A percentile compares a stretch with the other conserved stretches of the same genome.
Conservation (phyloP, 805 yeast genomes). For the Cyberlindnera euphorbiiphila region DNA sequence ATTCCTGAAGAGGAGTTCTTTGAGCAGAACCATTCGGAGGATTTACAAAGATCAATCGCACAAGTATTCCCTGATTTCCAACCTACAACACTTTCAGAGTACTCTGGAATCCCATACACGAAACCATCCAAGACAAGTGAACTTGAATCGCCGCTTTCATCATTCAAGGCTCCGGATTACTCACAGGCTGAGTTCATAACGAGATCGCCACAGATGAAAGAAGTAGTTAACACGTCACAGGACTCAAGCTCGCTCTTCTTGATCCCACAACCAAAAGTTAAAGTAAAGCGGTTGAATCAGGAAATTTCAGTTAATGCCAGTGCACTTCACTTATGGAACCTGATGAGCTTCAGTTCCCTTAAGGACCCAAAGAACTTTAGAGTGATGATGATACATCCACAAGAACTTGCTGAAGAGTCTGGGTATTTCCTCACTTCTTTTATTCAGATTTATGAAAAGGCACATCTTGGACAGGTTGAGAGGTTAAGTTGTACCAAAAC, state of each 20-base stretch:
- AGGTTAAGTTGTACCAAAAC: constrained; percentile 29
- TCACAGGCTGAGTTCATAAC: constrained; percentile 8
- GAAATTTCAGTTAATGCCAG: constrained; percentile 43
- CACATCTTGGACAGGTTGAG: constrained; percentile 42
- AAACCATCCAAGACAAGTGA: constrained; percentile 6
- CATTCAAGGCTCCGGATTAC: constrained; percentile 16
- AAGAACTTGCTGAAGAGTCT: constrained; percentile 29
- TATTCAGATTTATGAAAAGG: constrained; percentile 41
- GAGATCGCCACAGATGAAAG: constrained; percentile 3
- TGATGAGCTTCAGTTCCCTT: constrained; percentile 53
- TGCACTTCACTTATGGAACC: constrained; percentile 52
- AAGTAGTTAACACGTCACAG: background rate
- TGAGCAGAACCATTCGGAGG: constrained; percentile 15
- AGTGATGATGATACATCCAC: constrained; percentile 41
- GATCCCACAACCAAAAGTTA: constrained; percentile 34
- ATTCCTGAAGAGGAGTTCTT: constrained; percentile 6
- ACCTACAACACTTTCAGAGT: constrained; percentile 19
- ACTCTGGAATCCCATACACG: constrained; percentile 14
- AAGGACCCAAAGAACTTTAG: constrained; percentile 48
- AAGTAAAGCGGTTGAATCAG: constrained; percentile 35
- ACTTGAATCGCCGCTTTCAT: constrained; percentile 21
- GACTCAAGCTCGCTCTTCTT: constrained; percentile 28
- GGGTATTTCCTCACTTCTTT: constrained; percentile 38
- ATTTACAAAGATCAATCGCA: constrained; percentile 25
- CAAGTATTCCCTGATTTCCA: constrained; percentile 28